Conservation (phyloP, 805 yeast genomes). For the Saccharomycopsis malanga region DNA sequence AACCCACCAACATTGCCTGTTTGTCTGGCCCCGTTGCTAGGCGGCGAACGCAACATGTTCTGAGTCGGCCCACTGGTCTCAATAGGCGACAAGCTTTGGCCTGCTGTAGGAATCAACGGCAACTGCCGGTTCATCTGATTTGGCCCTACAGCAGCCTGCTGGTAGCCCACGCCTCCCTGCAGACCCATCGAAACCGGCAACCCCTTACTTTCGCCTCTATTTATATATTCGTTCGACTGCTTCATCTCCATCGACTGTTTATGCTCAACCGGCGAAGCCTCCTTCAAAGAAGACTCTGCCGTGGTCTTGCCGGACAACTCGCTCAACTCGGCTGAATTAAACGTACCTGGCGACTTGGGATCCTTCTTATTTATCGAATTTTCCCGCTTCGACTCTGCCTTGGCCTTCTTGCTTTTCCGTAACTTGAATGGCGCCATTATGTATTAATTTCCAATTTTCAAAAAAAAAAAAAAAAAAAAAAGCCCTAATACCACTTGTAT, state of each 20-base stretch:
- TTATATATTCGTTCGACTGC: conserved; percentile 8
- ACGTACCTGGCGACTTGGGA: conserved; percentile 22
- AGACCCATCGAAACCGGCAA: background rate
- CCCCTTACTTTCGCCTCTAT: conserved; percentile 2
- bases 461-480: too few relatives aligned
- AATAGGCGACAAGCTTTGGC: conserved; percentile 16
- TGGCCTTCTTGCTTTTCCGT: conserved; percentile 8
- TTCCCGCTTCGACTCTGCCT: conserved; percentile 3
- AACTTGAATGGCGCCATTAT: conserved; percentile 16
- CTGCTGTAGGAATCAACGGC: conserved; percentile 22
- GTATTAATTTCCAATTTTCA: too few relatives aligned
- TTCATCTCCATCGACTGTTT: conserved; percentile 7
- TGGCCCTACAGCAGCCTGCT: conserved; percentile 16
- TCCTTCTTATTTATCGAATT: conserved; percentile 14
- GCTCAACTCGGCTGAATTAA: conserved; percentile 21
- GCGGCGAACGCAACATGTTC: conserved; percentile 4
- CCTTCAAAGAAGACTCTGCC: conserved; percentile 23
- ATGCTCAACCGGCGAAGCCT: conserved; percentile 5
- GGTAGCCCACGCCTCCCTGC: conserved; percentile 1
- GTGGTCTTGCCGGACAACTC: conserved; percentile 22
- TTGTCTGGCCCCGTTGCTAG: background rate
- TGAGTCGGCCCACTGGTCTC: conserved; percentile 6
- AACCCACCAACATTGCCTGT: background rate
- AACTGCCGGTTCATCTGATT: conserved; percentile 13
- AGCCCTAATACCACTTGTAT: too few relatives aligned